Conservation (phyloP, 768 basidiomycete species). For the Tylopilus sp. region DNA sequence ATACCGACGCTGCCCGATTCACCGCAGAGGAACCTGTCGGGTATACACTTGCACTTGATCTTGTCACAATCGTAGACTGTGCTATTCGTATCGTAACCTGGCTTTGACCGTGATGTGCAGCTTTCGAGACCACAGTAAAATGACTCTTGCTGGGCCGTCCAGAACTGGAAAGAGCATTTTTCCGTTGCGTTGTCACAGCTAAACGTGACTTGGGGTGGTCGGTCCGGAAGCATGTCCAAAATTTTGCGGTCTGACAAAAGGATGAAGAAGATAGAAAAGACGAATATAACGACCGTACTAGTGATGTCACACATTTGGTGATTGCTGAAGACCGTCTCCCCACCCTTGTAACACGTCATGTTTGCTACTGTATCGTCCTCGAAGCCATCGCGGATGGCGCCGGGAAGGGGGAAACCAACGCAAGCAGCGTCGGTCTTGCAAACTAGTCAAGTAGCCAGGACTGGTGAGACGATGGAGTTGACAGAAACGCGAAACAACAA, state of each 20-base stretch:
- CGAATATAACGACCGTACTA: constrained; percentile 50
- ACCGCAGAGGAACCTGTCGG: constrained; percentile 91
- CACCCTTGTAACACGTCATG: constrained; percentile 94
- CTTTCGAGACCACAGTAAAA: constrained; percentile 88
- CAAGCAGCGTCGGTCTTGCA: constrained; percentile 84
- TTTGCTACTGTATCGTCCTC: constrained; percentile 44
- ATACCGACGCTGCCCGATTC: constrained; percentile 90
- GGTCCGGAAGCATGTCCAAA: constrained; percentile 82
- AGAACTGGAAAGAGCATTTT: constrained; percentile 95
- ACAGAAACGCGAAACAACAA: constrained; percentile 16
- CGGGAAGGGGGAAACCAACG: constrained; percentile 66
- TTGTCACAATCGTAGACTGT: constrained; percentile 80
- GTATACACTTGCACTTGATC: constrained; percentile 90
- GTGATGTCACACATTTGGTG: constrained; percentile 99
- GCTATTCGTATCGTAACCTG: constrained; percentile 62
- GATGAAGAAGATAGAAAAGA: neutral
- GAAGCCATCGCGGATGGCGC: constrained; percentile 36
- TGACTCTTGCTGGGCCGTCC: constrained; percentile 91
- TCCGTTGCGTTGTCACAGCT: constrained; percentile 65
- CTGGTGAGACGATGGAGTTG: neutral
- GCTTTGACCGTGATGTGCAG: constrained; percentile 49
- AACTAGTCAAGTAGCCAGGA: constrained; percentile 45
- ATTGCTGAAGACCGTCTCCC: constrained; percentile 90
- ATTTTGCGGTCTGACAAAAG: constrained; percentile 79
- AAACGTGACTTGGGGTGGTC: constrained; percentile 96